Base-by-base conservation (phyloP, 177 flowering plant genomes). In the Vitis hybrid region DNA sequence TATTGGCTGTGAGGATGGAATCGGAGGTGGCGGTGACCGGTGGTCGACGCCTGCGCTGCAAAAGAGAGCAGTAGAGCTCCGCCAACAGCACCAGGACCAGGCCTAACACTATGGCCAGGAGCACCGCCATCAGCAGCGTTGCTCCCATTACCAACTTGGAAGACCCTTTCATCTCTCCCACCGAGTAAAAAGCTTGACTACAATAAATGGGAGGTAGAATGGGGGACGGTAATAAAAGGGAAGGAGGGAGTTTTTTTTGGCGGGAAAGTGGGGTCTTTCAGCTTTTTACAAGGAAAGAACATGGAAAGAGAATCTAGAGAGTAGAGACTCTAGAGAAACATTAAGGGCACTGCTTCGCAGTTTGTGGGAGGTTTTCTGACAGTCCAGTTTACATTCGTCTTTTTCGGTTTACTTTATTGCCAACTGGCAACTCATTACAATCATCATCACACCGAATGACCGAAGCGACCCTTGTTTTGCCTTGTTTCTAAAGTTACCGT, bases 51-150 rank as follows among this genome's bases (percentile, higher is more conserved):
- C 84, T 70, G 64, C 90, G 83, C 8, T 80, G 80, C 11, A 91
- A 78, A 62, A 93, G 83, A 65, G 91, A 86, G 76, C 98, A 93
- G 84, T 93, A 93, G 67, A 93, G 98, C 81, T 93, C 91, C 19
- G 89, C 95, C 45, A 91, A 69, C 6, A 93, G 83, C 10, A 93
- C 88, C 3, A 89, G 67, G 26, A 93, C 74, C 12, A 91, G 81
- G 52, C 83, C 84, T 3, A 89, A 61, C 3, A 91, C 91, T 5
- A 90, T 72, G 66, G 87, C 83, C 9, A 93, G 83, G 76, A 80
- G 83, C 19, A 83, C 79, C 56, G 83, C 86, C 88, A 87, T 82
- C 19, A 84, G 80, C 49, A 93, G 78, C 32, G 89, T 82, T 56
- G 90, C 92, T 12, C 87, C 95, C 88, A 93, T 83, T 59, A 91